These are phyloP conservation scores for Exophiala alcalophila DNA, from an alignment of 2,329 filamentous ascomycete species.

Conservation along the genomic window DNA sequence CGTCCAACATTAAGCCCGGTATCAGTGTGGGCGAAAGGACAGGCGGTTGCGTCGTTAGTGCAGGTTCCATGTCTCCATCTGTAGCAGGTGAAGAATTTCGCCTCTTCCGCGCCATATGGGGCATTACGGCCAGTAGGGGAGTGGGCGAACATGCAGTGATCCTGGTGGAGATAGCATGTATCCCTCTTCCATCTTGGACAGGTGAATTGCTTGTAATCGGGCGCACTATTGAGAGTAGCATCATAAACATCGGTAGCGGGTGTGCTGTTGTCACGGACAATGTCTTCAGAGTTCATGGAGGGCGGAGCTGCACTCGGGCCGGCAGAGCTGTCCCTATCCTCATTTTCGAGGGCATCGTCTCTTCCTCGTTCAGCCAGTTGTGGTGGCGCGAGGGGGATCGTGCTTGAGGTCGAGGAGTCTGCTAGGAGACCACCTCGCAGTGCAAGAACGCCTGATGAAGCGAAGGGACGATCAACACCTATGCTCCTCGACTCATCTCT, in stretches of 20 bases:
- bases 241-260: too few species aligned
- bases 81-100: conserved; percentile 23
- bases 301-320: too few species aligned
- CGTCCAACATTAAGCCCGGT: conserved; percentile 22
- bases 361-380: conserved; percentile 1
- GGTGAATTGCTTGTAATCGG: conserved; percentile 26
- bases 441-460: too few species aligned
- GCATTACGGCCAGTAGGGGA: conserved; percentile 16
- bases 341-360: too few species aligned
- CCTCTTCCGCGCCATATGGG: background rate
- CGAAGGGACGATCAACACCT: background rate
- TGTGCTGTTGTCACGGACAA: too few species aligned
- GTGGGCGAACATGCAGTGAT: conserved; percentile 24
- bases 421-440: too few species aligned
- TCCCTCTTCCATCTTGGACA: conserved; percentile 17
- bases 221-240: too few species aligned
- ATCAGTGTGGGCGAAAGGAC: conserved; percentile 15
- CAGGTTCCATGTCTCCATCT: conserved; percentile 11
- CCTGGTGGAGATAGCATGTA: conserved; percentile 13
- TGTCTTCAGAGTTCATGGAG: too few species aligned
- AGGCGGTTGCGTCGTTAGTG: background rate
- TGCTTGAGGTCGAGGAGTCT: too few species aligned
- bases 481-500: background rate
- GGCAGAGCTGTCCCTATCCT: too few species aligned
- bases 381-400: too few species aligned